phyloP scores from a whole-genome alignment of 164 flowering plant species.

The Pachysandra terminalis region DNA sequence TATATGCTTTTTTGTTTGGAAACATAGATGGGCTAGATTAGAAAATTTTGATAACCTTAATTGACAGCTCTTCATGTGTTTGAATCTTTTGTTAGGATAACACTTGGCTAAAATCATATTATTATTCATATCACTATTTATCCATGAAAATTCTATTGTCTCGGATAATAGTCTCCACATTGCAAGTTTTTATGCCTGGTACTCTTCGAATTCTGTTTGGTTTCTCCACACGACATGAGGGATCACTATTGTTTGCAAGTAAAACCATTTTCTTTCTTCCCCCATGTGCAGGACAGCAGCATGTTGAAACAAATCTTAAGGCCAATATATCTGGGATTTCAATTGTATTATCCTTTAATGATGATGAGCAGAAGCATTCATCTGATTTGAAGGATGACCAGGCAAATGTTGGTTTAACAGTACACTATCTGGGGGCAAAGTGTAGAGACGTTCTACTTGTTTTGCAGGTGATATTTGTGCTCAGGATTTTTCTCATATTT shows the following conservation, averaged over 20 bases:
- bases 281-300: constrained; percentile 66
- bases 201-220: not conserved
- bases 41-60: too few species aligned
- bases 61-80: too few species aligned
- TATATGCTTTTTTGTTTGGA: too few species aligned
- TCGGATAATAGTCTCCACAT: too few species aligned
- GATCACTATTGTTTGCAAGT: not conserved
- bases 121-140: not conserved
- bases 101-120: too few species aligned
- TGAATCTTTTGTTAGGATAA: too few species aligned
- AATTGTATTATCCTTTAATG: constrained; percentile 52
- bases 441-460: constrained; percentile 39
- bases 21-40: too few species aligned
- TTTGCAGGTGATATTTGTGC: constrained; percentile 60
- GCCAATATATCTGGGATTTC: constrained; percentile 62
- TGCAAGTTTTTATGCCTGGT: not conserved
- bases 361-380: constrained; percentile 40
- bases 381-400: constrained; percentile 17
- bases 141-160: not conserved
- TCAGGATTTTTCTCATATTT: constrained; percentile 3
- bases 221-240: not conserved
- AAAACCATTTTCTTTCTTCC: not conserved
- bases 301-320: constrained; percentile 64
- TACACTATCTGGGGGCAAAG: constrained; percentile 51
- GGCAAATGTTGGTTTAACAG: constrained; percentile 19